These are phyloP conservation scores for Trichoderma harzianum DNA, from an alignment of 2,329 filamentous ascomycete species.

Conservation along the genomic window DNA sequence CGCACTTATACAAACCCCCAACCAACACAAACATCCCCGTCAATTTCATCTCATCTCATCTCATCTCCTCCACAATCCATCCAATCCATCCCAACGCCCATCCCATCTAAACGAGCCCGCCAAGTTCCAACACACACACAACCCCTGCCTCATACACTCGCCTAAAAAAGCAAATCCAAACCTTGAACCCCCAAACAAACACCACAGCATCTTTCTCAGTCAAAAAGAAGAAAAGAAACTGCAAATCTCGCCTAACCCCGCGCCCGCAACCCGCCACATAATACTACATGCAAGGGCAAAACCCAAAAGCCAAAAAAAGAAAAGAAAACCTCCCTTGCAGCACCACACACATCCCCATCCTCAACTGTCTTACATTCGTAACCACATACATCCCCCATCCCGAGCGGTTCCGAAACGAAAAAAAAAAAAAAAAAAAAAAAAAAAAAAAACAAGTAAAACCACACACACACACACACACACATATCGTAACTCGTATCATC, in stretches of 20 bases:
- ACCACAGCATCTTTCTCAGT: neutral
- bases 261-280: neutral
- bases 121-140: no score
- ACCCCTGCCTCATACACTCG: neutral
- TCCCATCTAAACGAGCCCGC: neutral
- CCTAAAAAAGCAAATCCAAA: neutral
- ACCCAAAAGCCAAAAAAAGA: neutral
- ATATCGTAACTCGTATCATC: neutral
- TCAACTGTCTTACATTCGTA: neutral
- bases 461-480: neutral
- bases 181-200: neutral
- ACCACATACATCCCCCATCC: neutral
- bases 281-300: neutral
- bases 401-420: neutral
- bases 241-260: neutral
- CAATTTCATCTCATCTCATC: neutral
- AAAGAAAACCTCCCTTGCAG: neutral
- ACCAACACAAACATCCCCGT: neutral
- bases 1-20: neutral
- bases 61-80: neutral
- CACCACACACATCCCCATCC: neutral
- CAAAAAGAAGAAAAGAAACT: neutral
- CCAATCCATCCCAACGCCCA: neutral
- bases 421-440: neutral
- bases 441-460: neutral